phyloP scores from a whole-genome alignment of 2,329 filamentous ascomycete species.

The Clonostachys chloroleuca region DNA sequence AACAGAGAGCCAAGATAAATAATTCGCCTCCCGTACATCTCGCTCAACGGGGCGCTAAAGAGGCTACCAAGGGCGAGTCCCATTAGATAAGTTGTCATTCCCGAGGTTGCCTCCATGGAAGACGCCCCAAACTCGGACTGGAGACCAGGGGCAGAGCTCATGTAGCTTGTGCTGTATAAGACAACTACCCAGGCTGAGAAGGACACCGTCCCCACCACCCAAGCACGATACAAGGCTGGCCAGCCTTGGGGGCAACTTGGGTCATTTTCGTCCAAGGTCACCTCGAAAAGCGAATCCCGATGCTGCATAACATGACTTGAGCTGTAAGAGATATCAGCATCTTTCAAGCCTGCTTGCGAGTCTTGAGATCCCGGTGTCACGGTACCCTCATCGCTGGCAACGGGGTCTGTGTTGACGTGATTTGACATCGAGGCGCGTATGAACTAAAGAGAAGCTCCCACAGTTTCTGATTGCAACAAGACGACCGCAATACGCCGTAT shows the following conservation, averaged over 20 bases:
- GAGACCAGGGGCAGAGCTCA: slow-evolving; percentile 66
- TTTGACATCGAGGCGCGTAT: no score
- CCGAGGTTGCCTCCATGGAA: slow-evolving; percentile 62
- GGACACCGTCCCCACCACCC: slow-evolving; percentile 37
- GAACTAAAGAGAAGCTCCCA: no score
- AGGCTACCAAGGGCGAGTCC: slow-evolving; percentile 70
- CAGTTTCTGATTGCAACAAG: no score
- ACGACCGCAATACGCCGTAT: no score
- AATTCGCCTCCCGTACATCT: slow-evolving; percentile 62
- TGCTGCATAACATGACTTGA: no score
- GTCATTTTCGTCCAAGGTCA: slow-evolving; percentile 65
- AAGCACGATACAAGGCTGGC: slow-evolving; percentile 44
- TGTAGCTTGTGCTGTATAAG: slow-evolving; percentile 76
- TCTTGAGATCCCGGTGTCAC: no score
- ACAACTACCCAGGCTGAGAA: slow-evolving; percentile 48
- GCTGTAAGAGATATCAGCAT: no score
- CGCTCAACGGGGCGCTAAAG: slow-evolving; percentile 68
- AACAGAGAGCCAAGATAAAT: slow-evolving; percentile 65
- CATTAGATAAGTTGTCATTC: slow-evolving; percentile 73
- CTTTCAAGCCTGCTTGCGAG: no score
- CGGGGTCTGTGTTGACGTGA: no score
- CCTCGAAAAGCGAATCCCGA: slow-evolving; percentile 53
- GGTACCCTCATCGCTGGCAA: no score
- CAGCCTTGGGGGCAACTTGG: slow-evolving; percentile 64
- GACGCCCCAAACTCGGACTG: slow-evolving; percentile 58